Percentiles rank a stretch among this genome's conserved stretches.
Conservation (phyloP, 805 yeast species). For the Cyberlindnera saturnus region DNA sequence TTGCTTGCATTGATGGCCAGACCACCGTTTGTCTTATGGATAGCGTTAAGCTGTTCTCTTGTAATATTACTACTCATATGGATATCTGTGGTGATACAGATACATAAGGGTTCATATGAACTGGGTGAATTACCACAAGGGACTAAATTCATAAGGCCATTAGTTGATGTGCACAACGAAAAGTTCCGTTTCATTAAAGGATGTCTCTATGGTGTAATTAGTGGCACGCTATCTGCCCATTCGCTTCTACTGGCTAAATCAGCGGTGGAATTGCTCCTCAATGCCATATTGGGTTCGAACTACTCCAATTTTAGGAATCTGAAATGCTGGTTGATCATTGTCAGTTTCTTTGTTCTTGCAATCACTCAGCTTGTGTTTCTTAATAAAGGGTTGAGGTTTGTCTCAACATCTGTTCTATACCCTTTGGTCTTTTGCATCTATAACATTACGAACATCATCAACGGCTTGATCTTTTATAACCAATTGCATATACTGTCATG, state of each 20-base stretch:
- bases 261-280: conserved; percentile 61
- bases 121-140: neutral
- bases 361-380: conserved; percentile 66
- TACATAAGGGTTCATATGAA: conserved; percentile 1
- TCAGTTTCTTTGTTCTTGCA: conserved; percentile 54
- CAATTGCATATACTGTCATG: conserved; percentile 39
- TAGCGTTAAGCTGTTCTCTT: conserved; percentile 28
- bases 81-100: conserved; percentile 19
- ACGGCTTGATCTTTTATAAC: conserved; percentile 53
- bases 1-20: conserved; percentile 37
- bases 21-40: conserved; percentile 54
- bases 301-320: conserved; percentile 33
- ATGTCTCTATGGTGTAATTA: conserved; percentile 53
- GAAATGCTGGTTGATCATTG: conserved; percentile 45
- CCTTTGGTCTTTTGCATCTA: conserved; percentile 83
- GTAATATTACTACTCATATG: conserved; percentile 26
- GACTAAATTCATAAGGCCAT: neutral
- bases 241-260: conserved; percentile 83
- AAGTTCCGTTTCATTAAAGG: conserved; percentile 42
- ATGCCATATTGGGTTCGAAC: conserved; percentile 30
- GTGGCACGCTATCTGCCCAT: conserved; percentile 81
- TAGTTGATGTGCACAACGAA: conserved; percentile 4
- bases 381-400: conserved; percentile 63
- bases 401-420: conserved; percentile 72
- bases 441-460: conserved; percentile 62